Conservation (phyloP, 2,329 filamentous ascomycete genomes). For the Fusarium albidum region DNA sequence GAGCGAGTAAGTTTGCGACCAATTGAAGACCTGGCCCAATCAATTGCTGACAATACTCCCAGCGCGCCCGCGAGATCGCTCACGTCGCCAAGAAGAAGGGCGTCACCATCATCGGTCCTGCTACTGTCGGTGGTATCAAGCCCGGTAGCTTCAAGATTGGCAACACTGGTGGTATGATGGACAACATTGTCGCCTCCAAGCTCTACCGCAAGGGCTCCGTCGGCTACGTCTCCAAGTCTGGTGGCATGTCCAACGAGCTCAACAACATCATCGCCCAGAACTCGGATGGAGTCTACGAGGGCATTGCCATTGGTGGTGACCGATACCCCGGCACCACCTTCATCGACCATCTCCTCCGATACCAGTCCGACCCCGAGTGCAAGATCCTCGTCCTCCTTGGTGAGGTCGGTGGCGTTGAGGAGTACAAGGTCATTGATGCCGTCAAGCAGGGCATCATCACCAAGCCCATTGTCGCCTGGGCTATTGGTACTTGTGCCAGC, state of each 20-base stretch:
- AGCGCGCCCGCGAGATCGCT: constrained; percentile 97
- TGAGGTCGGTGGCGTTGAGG: constrained; percentile 99
- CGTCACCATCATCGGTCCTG: constrained; percentile 97
- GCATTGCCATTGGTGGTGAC: constrained; percentile 99
- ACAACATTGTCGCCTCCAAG: constrained; percentile 99
- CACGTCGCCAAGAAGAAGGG: constrained; percentile 98
- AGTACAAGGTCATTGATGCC: constrained; percentile 99
- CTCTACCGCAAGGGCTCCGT: constrained; percentile 99
- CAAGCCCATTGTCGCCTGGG: constrained; percentile 99
- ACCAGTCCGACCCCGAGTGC: constrained; percentile 95
- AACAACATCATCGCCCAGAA: constrained; percentile 99
- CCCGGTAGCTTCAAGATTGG: constrained; percentile 99
- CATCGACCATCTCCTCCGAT: constrained; percentile 97
- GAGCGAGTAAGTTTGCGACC: constrained; percentile 76
- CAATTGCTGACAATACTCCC: constrained; percentile 25
- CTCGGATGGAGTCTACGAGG: constrained; percentile 98
- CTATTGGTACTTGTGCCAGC: constrained; percentile 98
- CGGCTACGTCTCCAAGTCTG: constrained; percentile 99
- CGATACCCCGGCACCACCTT: constrained; percentile 98
- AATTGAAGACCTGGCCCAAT: constrained; percentile 4
- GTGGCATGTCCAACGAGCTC: constrained; percentile 99
- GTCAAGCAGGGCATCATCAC: constrained; percentile 94
- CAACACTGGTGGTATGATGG: constrained; percentile 99
- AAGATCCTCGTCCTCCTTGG: constrained; percentile 96
- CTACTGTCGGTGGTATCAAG: constrained; percentile 99